Evolutionary conservation across 176 grass and related monocot genomes (phyloP).

Genomic region (Aegilops bicornis): DNA sequence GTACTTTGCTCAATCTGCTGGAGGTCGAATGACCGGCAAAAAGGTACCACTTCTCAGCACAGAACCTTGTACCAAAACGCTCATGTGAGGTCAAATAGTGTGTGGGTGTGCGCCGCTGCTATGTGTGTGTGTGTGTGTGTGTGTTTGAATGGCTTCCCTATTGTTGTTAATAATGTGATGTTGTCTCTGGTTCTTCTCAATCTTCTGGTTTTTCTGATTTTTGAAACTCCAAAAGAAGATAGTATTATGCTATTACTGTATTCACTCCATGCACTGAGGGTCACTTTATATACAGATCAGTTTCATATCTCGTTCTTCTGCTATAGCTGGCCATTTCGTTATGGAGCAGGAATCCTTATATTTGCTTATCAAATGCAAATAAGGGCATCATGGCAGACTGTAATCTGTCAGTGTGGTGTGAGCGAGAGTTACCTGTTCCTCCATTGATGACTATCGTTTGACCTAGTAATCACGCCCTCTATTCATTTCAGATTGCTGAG

Average conservation of each 20-base stretch:
- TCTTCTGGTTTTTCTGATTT: neutral
- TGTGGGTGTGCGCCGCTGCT: neutral
- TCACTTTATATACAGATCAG: neutral
- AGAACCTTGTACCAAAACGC: neutral
- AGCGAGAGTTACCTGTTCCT: neutral
- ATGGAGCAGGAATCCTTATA: neutral
- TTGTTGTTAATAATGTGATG: neutral
- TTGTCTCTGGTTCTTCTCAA: neutral
- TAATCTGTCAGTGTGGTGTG: neutral
- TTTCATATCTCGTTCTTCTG: neutral
- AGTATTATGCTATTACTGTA: neutral
- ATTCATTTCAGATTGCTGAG: conserved; percentile 58
- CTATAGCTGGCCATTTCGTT: neutral
- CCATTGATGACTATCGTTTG: neutral
- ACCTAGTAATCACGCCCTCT: too few relatives aligned
- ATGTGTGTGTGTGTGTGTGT: too few relatives aligned
- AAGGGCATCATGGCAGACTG: neutral
- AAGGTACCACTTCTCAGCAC: conserved; percentile 45
- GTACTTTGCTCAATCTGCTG: conserved; percentile 92
- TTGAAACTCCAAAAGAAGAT: neutral
- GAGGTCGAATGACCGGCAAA: conserved; percentile 92
- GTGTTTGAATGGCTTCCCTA: neutral
- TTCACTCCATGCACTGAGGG: neutral
- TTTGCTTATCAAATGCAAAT: neutral
- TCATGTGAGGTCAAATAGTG: neutral